Base-by-base conservation (phyloP, 176 grass and related monocot species). In the Oryza meridionalis region DNA sequence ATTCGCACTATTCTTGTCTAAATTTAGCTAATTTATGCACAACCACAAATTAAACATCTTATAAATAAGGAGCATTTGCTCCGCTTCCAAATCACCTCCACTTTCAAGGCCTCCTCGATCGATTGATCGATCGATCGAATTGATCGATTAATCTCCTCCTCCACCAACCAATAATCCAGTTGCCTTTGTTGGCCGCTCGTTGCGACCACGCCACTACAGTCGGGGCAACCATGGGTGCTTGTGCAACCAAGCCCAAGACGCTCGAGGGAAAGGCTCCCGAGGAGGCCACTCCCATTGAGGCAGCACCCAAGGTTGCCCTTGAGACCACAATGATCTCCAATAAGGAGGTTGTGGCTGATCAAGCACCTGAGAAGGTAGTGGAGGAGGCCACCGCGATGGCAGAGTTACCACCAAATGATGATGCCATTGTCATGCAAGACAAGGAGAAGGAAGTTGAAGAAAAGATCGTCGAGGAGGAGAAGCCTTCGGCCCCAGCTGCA, bases 191-290 rank as follows among this genome's bases (percentile, higher is more conserved):
- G 29, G 2, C 29, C 29, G 29, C 29, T 31, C 29, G 29, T 31
- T 31, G 29, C 29, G 29, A 29, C 29, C 29, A 29, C 29, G 29
- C 38, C 62, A 79, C 74, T 68, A 8, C 83, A 73, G 16, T 31
- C 17, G 69, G 70, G 21, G 59, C 37, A 77, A 3, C 79, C 73
- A 94, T 94, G 92, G 92, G 92, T 73, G 86, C 79, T 67, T 91
- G 92, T 37, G 71, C 83, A 72, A 81, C 76, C 74, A 91, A 94
- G 77, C 76, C 86, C 13, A 91, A 91, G 80, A 82, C 83, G 2
- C 25, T 91, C 33, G 72, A 89, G 65, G 92, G 88, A 15, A 70
- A 84, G 38, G 76, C 27, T 65, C 86, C 89, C 0, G 35, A 47
- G 33, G 88, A 86, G 50, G 65, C 9, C 73, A 22, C 21, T 9